phyloP scores from a whole-genome alignment of 2,329 filamentous ascomycete genomes.

The Nigrospora osmanthi region DNA sequence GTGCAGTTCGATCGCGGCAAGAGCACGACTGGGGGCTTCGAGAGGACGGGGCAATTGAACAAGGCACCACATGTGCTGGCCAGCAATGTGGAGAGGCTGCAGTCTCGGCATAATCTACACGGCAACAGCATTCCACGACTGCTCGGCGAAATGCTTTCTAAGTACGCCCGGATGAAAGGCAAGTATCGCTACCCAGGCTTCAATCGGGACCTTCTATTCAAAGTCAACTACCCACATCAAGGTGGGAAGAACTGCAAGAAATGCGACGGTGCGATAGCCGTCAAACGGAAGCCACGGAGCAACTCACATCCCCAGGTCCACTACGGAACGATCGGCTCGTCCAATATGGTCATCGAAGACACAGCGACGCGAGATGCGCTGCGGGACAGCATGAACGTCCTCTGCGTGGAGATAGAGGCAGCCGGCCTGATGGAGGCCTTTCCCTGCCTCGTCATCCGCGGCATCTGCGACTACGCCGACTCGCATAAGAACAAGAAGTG shows the following conservation, averaged over 20 bases:
- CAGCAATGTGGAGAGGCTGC: not conserved
- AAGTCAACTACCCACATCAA: not conserved
- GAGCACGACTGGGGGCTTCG: not conserved
- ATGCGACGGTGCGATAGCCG: not conserved
- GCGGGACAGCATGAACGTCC: not conserved
- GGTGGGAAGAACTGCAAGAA: not conserved
- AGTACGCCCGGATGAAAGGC: not conserved
- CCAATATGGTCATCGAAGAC: not conserved
- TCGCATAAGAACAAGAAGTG: conserved; percentile 27
- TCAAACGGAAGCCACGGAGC: not conserved
- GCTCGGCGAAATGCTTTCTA: not conserved
- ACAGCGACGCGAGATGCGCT: not conserved
- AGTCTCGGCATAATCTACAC: not conserved
- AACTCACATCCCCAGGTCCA: not conserved
- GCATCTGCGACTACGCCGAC: conserved; percentile 29
- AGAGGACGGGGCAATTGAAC: not conserved
- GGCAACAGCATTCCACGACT: not conserved
- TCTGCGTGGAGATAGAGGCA: conserved; percentile 24
- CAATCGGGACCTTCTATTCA: not conserved
- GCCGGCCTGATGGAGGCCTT: conserved; percentile 22
- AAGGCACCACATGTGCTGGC: not conserved
- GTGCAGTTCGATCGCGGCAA: conserved; percentile 9
- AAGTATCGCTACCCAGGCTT: not conserved
- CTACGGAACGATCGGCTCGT: conserved; percentile 2
- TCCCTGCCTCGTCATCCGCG: conserved; percentile 28